phyloP scores from a whole-genome alignment of 176 grass and related monocot species.

The Sorghum bicolor region Sorghum_bicolor_NCBIv3 NC_012872.2:46943001-46943500 shows the following conservation, averaged over 20 bases:
- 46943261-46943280: not conserved
- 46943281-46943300: not conserved
- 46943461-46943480: not conserved
- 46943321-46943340: not conserved
- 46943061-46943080: not conserved
- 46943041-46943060: not conserved
- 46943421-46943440: not conserved
- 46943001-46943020: not conserved
- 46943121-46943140: not conserved
- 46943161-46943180: not conserved
- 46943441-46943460: not conserved
- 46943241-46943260: not conserved
- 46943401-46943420: not conserved
- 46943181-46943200: not conserved
- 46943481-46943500: not conserved
- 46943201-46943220: not conserved
- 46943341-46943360: not conserved
- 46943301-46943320: not conserved
- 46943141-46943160: not conserved
- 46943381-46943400: not conserved
- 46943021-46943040: not conserved
- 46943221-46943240: not conserved
- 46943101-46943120: not conserved
- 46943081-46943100: not conserved
- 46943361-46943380: not conserved